Conservation (phyloP, 768 basidiomycete genomes). For the Albatrellus ellisii region DNA sequence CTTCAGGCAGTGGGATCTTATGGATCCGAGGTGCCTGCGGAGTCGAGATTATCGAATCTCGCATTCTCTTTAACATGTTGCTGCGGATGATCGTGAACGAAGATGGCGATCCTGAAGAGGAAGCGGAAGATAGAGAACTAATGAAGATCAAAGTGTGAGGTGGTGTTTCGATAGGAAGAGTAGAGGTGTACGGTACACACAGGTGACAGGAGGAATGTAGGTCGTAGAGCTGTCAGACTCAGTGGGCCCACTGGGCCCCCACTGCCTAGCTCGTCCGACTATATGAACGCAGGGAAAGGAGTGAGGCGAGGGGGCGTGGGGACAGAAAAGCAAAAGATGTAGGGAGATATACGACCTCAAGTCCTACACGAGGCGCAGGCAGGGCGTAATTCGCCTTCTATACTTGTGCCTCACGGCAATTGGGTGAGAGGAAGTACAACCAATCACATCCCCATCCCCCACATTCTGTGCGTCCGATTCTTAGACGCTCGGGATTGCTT, state of each 20-base stretch:
- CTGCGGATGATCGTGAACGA: background rate
- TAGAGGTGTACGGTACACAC: slow-evolving; percentile 1
- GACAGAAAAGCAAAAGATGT: background rate
- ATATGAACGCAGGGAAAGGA: slow-evolving; percentile 11
- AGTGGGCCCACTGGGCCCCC: slow-evolving; percentile 11
- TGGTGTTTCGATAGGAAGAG: slow-evolving; percentile 5
- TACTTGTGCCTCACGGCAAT: no score
- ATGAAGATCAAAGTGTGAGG: background rate
- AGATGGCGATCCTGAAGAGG: background rate
- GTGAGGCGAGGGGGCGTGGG: slow-evolving; percentile 5
- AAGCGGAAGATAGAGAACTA: background rate
- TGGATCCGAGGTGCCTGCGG: slow-evolving; percentile 10
- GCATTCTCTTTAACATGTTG: background rate
- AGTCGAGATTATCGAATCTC: background rate
- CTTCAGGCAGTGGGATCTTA: slow-evolving; percentile 10
- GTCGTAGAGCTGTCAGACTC: slow-evolving; percentile 2
- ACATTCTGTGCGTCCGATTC: slow-evolving; percentile 12
- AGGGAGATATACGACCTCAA: slow-evolving; percentile 12
- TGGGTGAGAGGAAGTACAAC: background rate
- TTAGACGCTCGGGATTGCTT: no score
- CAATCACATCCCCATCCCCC: slow-evolving; percentile 6
- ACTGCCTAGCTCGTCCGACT: slow-evolving; percentile 10
- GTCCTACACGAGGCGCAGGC: slow-evolving; percentile 12
- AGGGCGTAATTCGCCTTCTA: slow-evolving; percentile 10
- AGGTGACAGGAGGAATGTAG: background rate